Evolutionary conservation across 73 alveolate species (phyloP), one percentile per base, ranked within the genome.

Genomic region (Breviolum minutum): DNA sequence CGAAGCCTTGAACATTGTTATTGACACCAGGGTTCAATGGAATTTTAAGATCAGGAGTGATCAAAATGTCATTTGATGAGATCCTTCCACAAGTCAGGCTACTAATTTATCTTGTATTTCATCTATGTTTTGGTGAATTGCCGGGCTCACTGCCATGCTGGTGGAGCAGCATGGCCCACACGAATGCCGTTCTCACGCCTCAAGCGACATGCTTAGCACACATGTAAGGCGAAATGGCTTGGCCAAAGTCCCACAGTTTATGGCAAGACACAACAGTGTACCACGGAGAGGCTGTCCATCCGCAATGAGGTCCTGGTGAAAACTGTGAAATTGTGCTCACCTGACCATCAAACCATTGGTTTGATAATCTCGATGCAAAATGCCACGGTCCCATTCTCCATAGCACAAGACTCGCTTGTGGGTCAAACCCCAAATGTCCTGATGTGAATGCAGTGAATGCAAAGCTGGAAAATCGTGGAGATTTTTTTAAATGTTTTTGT

Each of bases 321-420:
- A 40, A 40, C 54, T 40, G 54, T 40, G 54, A 40, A 40, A 40
- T 40, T 40, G 54, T 40, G 54, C 54, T 40, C 54, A 40, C 54
- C 54, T 40, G 54, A 40, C 54, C 54, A 40, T 40, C 54, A 40
- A 40, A 40, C 54, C 54, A 0, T 40, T 40, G 54, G 54, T 40
- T 2, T 40, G 54, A 40, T 40, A 40, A 40, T 40, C 54, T 68
- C 2, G n/a, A 68, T 68, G 77, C 17, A 68, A 14, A 32, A 26
- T 62, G 40, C 54, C 20, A 20, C 79, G 71, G 94, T 85, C 98
- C 98, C 98, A 92, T 68, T 92, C 98, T 76, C 98, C 98, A 54
- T 92, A 92, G 98, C 98, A 92, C 63, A 92, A 80, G 63, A 92
- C 98, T 79, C 98, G 98, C 80, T 92, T 92, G 98, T 92, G 98